phyloP scores from a whole-genome alignment of 306 rosid genomes.

The Cicer chorassanicum region DNA sequence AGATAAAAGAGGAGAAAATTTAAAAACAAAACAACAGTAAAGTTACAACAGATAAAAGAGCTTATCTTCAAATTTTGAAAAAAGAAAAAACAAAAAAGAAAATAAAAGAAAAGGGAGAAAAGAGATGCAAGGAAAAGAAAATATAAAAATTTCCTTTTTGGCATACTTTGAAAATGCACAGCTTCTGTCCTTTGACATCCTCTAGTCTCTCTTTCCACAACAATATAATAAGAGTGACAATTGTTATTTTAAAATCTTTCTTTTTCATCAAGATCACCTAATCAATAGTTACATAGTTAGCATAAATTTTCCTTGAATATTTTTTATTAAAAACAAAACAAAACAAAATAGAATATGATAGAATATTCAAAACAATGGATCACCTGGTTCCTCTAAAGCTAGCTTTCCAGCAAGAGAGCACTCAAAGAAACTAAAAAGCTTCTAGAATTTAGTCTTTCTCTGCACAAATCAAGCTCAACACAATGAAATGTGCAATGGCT shows the following conservation, averaged over 20 bases:
- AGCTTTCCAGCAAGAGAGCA: constrained; percentile 51
- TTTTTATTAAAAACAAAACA: constrained; percentile 11
- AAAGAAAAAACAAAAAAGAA: neutral
- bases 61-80: no score
- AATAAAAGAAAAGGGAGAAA: neutral
- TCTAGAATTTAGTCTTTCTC: constrained; percentile 61
- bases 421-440: constrained; percentile 56
- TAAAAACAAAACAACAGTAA: no score
- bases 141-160: constrained; percentile 35
- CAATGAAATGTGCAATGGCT: constrained; percentile 24
- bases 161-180: constrained; percentile 43
- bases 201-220: constrained; percentile 43
- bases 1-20: no score
- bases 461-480: constrained; percentile 40
- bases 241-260: constrained; percentile 14
- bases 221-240: constrained; percentile 48
- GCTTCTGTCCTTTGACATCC: constrained; percentile 51
- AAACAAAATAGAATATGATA: neutral
- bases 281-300: constrained; percentile 30
- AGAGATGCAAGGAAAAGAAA: neutral
- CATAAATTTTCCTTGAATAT: constrained; percentile 4
- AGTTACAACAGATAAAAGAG: no score
- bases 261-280: constrained; percentile 42
- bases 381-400: constrained; percentile 65
- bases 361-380: constrained; percentile 19